phyloP scores from a whole-genome alignment of 352 stramenopile species.

The Phytopythium aichiense region DNA sequence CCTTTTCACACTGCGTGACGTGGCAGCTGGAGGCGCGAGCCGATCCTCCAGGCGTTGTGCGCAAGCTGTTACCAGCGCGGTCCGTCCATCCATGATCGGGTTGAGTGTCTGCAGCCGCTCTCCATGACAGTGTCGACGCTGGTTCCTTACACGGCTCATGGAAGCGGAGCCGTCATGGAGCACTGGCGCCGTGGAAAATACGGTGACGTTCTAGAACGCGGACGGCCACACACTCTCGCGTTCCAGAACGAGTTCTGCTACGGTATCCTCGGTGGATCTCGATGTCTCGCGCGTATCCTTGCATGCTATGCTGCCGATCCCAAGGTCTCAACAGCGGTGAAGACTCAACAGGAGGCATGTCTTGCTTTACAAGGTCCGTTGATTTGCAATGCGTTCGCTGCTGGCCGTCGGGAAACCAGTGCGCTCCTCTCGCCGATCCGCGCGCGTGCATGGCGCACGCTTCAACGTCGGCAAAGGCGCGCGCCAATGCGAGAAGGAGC shows the following conservation, averaged over 20 bases:
- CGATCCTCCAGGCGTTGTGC: too few relatives aligned
- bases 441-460: not conserved
- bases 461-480: conserved; percentile 9
- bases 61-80: too few relatives aligned
- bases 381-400: not conserved
- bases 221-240: too few relatives aligned
- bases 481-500: conserved; percentile 1
- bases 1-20: not conserved
- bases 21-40: not conserved
- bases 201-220: conserved; percentile 2
- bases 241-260: too few relatives aligned
- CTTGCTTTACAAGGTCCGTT: too few relatives aligned
- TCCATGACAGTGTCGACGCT: too few relatives aligned
- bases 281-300: conserved; percentile 1
- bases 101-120: too few relatives aligned
- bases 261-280: not conserved
- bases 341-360: too few relatives aligned
- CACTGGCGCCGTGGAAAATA: too few relatives aligned
- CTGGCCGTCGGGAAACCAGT: conserved; percentile 5
- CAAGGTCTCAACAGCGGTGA: not conserved
- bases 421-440: not conserved
- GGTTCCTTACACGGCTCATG: too few relatives aligned
- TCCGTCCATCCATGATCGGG: too few relatives aligned
- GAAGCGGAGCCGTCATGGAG: too few relatives aligned
- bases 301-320: conserved; percentile 2